Conservation (phyloP, 805 yeast species). For the Pichia ethanolica region DNA sequence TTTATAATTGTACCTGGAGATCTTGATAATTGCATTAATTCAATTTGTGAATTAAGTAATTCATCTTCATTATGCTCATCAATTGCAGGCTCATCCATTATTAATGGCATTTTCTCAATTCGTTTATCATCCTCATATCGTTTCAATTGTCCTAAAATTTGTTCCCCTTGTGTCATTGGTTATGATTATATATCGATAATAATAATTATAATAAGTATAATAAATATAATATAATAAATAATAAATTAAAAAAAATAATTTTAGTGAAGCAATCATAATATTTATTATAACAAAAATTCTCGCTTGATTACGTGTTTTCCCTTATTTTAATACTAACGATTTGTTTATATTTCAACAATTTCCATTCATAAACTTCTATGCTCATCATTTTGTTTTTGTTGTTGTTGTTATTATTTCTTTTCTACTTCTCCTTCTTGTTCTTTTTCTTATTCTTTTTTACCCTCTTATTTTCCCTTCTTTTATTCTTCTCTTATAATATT, state of each 20-base stretch:
- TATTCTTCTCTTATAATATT: too few species aligned
- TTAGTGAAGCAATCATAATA: too few species aligned
- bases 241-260: too few species aligned
- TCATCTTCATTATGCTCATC: slow-evolving; percentile 1
- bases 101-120: background rate
- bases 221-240: too few species aligned
- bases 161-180: slow-evolving; percentile 29
- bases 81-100: background rate
- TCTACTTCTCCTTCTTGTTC: background rate
- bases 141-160: slow-evolving; percentile 27
- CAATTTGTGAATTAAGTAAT: slow-evolving; percentile 8
- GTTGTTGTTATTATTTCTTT: background rate
- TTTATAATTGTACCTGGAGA: slow-evolving; percentile 1
- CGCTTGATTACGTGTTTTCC: too few species aligned
- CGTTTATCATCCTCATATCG: slow-evolving; percentile 22
- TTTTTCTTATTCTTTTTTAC: background rate
- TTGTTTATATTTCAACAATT: too few species aligned
- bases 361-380: too few species aligned
- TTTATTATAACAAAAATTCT: too few species aligned
- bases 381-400: background rate
- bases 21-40: slow-evolving; percentile 2
- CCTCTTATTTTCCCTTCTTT: background rate
- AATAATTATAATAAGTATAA: too few species aligned
- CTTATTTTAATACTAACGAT: too few species aligned
- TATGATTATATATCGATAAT: too few species aligned